Percentiles rank a stretch among this genome's conserved stretches.
These are phyloP conservation scores for Gymnopilus dilepis DNA, from an alignment of 768 basidiomycete genomes.

Conservation along the genomic window DNA sequence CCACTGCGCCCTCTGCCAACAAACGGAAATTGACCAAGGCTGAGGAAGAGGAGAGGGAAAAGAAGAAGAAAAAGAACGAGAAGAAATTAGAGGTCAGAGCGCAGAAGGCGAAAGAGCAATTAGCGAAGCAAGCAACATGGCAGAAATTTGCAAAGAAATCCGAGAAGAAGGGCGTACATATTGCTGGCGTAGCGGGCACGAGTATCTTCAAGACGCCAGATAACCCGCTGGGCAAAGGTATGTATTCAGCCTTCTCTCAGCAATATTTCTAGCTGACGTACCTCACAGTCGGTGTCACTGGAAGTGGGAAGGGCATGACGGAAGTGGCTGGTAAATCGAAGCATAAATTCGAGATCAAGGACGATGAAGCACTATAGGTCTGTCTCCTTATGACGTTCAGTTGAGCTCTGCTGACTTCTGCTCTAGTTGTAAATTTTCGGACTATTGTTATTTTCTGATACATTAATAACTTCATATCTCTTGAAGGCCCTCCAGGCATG, in stretches of 20 bases:
- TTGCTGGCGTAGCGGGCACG: constrained; percentile 86
- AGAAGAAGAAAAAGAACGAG: constrained; percentile 95
- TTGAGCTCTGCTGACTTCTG: neutral
- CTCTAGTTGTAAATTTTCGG: constrained; percentile 26
- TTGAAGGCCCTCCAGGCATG: constrained; percentile 25
- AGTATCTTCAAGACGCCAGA: constrained; percentile 96
- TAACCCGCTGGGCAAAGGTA: constrained; percentile 86
- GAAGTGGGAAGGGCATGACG: constrained; percentile 90
- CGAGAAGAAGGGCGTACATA: constrained; percentile 90
- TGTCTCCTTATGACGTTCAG: constrained; percentile 14
- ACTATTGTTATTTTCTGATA: constrained; percentile 23
- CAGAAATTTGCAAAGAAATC: constrained; percentile 96
- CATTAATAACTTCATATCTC: constrained; percentile 24
- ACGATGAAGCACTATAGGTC: constrained; percentile 48
- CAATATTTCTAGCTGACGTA: constrained; percentile 21
- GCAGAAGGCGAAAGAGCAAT: constrained; percentile 88
- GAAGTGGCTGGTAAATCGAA: constrained; percentile 69
- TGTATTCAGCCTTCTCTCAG: constrained; percentile 16
- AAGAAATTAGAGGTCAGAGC: constrained; percentile 87
- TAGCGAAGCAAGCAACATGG: constrained; percentile 84
- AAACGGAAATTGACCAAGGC: constrained; percentile 82
- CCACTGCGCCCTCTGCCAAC: constrained; percentile 47
- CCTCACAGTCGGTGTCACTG: constrained; percentile 82
- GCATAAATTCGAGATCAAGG: constrained; percentile 69
- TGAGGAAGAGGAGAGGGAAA: constrained; percentile 88